These are phyloP conservation scores for Verbascum thapsus DNA, from an alignment of 257 asterid species.

Conservation along the genomic window DNA sequence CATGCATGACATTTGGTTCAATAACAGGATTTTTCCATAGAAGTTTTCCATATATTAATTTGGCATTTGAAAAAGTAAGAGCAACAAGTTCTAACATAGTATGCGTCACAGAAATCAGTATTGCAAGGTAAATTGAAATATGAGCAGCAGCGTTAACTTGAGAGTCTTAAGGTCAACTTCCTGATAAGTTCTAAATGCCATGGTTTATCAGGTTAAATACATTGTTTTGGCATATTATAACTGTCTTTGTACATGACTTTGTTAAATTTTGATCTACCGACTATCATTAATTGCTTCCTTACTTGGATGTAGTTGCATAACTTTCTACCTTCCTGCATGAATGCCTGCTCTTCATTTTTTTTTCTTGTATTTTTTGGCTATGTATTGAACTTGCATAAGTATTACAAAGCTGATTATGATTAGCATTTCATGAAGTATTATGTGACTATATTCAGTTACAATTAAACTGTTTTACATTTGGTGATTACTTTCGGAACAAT, in stretches of 20 bases:
- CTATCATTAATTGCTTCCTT: not conserved
- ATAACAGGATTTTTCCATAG: too few species aligned
- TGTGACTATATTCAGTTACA: conserved; percentile 17
- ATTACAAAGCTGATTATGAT: not conserved
- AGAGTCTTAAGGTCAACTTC: not conserved
- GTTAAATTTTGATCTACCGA: not conserved
- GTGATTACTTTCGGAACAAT: conserved; percentile 1
- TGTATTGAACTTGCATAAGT: not conserved
- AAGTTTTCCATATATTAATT: too few species aligned
- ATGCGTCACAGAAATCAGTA: too few species aligned
- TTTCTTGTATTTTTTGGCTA: not conserved
- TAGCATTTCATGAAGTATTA: conserved; percentile 8
- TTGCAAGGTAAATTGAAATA: too few species aligned
- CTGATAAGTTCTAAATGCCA: not conserved
- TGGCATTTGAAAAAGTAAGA: too few species aligned
- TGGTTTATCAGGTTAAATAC: not conserved
- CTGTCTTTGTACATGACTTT: not conserved
- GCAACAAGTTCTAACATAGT: too few species aligned
- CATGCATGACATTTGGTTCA: too few species aligned
- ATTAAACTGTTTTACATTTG: not conserved
- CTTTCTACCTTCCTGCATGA: not conserved
- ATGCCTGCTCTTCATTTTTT: not conserved
- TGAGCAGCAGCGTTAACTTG: not conserved
- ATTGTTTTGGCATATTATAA: not conserved
- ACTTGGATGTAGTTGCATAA: not conserved